Percentiles rank a stretch among this genome's conserved stretches.
Evolutionary conservation across 805 yeast species (phyloP).

Genomic region (Candida namnaoensis): DNA sequence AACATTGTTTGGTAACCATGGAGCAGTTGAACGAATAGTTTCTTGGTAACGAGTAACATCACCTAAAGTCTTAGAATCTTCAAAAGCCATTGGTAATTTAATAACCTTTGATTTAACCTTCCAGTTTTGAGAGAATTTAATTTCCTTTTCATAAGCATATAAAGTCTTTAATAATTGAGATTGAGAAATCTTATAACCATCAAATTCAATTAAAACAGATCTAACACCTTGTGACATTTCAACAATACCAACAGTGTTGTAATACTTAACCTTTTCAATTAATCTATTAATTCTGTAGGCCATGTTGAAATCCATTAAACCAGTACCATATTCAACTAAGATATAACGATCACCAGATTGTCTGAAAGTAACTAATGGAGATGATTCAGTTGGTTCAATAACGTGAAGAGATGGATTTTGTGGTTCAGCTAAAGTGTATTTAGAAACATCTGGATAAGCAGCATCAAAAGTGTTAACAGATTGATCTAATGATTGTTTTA

Average conservation of each 20-base stretch:
- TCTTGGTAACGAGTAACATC: slow-evolving; percentile 90
- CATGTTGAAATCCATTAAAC: slow-evolving; percentile 74
- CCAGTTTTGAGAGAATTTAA: slow-evolving; percentile 75
- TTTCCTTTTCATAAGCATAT: slow-evolving; percentile 67
- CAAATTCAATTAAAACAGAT: slow-evolving; percentile 83
- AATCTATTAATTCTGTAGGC: slow-evolving; percentile 80
- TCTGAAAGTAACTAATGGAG: slow-evolving; percentile 76
- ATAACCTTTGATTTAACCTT: slow-evolving; percentile 73
- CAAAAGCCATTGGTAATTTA: slow-evolving; percentile 93
- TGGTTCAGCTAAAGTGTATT: slow-evolving; percentile 29
- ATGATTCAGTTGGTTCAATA: slow-evolving; percentile 34
- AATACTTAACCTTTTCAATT: slow-evolving; percentile 58
- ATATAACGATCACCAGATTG: slow-evolving; percentile 97
- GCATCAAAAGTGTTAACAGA: slow-evolving; percentile 37
- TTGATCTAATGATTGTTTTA: slow-evolving; percentile 55
- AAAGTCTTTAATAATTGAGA: slow-evolving; percentile 50
- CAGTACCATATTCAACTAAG: slow-evolving; percentile 88
- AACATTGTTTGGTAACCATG: slow-evolving; percentile 97
- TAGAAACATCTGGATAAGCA: slow-evolving; percentile 19
- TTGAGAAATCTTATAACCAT: slow-evolving; percentile 58
- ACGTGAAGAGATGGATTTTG: slow-evolving; percentile 65
- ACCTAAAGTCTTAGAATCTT: slow-evolving; percentile 79
- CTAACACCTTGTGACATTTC: slow-evolving; percentile 98
- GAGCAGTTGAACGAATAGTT: slow-evolving; percentile 88
- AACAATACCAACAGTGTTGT: slow-evolving; percentile 69